Conservation (phyloP, 129 eudicot genomes). For the Flaveria brownii region DNA sequence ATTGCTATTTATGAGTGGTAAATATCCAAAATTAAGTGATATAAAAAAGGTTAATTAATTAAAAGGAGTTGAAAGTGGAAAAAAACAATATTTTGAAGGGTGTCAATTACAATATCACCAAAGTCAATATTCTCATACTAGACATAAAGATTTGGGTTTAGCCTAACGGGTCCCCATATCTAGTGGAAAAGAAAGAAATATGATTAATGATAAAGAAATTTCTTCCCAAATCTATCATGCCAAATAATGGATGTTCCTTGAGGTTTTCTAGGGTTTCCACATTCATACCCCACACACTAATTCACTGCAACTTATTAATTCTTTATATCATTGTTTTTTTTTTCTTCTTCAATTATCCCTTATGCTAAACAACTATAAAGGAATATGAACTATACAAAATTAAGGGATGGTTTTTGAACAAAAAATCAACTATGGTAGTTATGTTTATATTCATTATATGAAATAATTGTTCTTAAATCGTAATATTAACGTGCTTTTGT, state of each 20-base stretch:
- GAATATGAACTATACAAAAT: neutral
- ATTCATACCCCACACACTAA: conserved; percentile 28
- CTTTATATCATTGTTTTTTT: neutral
- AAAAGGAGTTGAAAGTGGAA: conserved; percentile 27
- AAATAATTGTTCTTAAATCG: neutral
- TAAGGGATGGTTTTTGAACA: neutral
- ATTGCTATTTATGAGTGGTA: conserved; percentile 29
- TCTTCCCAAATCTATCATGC: conserved; percentile 39
- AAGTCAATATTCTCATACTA: conserved; percentile 49
- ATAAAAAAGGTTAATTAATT: neutral
- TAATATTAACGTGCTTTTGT: neutral
- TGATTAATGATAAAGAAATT: conserved; percentile 30
- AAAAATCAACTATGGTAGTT: neutral
- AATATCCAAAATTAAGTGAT: conserved; percentile 32
- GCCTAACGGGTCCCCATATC: conserved; percentile 42
- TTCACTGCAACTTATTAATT: neutral
- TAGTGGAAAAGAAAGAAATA: conserved; percentile 35
- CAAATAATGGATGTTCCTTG: conserved; percentile 39
- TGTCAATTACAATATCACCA: conserved; percentile 20
- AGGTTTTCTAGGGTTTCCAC: conserved; percentile 27
- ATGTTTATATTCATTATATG: neutral
- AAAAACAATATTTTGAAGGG: conserved; percentile 30
- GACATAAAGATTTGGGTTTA: conserved; percentile 42
- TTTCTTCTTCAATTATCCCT: neutral
- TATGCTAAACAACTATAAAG: neutral